phyloP scores from a whole-genome alignment of 1,284 basidiomycete genomes.

The Sphaerobolus stellatus region DNA sequence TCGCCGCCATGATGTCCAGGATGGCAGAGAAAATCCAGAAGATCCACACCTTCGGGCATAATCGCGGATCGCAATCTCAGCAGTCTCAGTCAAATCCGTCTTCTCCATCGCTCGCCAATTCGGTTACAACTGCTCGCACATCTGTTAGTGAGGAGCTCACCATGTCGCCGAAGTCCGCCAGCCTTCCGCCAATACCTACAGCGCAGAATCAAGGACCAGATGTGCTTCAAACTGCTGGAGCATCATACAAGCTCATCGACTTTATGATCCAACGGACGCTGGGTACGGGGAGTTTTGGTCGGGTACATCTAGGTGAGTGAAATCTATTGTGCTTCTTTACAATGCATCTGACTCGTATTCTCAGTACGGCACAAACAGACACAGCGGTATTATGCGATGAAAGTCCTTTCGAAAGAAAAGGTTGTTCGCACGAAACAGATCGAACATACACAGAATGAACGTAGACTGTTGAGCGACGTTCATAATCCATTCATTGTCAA shows the following conservation, averaged over 20 bases:
- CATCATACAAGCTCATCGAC: slow-evolving; percentile 46
- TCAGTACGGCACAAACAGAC: slow-evolving; percentile 89
- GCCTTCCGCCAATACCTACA: background rate
- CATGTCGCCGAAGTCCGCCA: background rate
- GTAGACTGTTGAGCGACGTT: slow-evolving; percentile 84
- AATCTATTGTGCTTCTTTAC: slow-evolving; percentile 10
- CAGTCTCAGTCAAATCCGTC: slow-evolving; percentile 9
- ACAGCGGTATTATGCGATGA: slow-evolving; percentile 90
- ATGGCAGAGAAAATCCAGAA: slow-evolving; percentile 13
- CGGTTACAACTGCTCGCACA: slow-evolving; percentile 11
- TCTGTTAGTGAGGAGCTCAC: slow-evolving; percentile 12
- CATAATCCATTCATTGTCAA: slow-evolving; percentile 98
- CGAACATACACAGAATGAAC: slow-evolving; percentile 96
- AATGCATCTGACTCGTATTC: slow-evolving; percentile 5
- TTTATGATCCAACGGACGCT: slow-evolving; percentile 78
- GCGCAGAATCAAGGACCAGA: slow-evolving; percentile 1
- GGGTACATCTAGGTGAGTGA: slow-evolving; percentile 83
- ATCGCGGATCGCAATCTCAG: background rate
- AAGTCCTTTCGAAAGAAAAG: slow-evolving; percentile 92
- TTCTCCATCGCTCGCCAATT: slow-evolving; percentile 12
- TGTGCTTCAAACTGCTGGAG: background rate
- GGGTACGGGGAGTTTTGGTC: slow-evolving; percentile 92
- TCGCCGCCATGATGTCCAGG: slow-evolving; percentile 9
- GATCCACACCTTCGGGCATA: slow-evolving; percentile 6
- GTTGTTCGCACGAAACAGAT: slow-evolving; percentile 96